Conservation (phyloP, 768 basidiomycete species). For the Lactarius trivialis region DNA sequence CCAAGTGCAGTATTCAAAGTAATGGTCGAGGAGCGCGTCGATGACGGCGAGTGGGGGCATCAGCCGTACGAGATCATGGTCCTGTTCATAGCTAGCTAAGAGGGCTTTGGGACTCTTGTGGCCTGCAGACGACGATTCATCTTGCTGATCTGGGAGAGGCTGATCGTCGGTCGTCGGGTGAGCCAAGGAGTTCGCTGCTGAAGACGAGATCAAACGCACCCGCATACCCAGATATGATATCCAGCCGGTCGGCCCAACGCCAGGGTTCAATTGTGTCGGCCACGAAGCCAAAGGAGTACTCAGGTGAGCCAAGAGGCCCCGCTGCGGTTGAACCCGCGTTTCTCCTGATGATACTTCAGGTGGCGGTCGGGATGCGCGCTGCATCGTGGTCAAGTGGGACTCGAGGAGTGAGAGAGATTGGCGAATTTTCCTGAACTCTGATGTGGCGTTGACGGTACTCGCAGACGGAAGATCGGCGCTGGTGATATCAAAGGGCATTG, state of each 20-base stretch:
- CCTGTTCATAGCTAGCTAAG: constrained; percentile 18
- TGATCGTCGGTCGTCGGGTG: background rate
- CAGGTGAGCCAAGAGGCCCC: constrained; percentile 11
- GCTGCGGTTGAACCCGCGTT: constrained; percentile 2
- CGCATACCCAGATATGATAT: constrained; percentile 22
- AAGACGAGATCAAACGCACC: constrained; percentile 6
- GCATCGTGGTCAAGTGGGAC: constrained; percentile 14
- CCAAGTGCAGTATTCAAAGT: constrained; percentile 23
- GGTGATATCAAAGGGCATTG: background rate
- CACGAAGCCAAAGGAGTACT: constrained; percentile 15
- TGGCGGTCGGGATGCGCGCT: background rate
- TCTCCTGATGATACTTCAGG: background rate
- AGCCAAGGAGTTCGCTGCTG: background rate
- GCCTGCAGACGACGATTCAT: constrained; percentile 7
- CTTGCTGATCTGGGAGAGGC: constrained; percentile 19
- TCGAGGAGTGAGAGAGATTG: constrained; percentile 23
- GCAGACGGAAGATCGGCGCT: constrained; percentile 4
- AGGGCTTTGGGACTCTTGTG: constrained; percentile 7
- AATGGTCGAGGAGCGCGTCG: constrained; percentile 19
- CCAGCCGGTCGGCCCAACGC: constrained; percentile 21
- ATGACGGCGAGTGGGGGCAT: constrained; percentile 21
- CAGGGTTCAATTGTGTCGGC: constrained; percentile 17
- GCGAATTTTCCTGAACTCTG: constrained; percentile 22
- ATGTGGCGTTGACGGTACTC: constrained; percentile 17
- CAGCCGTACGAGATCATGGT: constrained; percentile 21